Base-by-base conservation (phyloP, 2,329 filamentous ascomycete genomes). In the Ophiostoma triangulosporum region DNA sequence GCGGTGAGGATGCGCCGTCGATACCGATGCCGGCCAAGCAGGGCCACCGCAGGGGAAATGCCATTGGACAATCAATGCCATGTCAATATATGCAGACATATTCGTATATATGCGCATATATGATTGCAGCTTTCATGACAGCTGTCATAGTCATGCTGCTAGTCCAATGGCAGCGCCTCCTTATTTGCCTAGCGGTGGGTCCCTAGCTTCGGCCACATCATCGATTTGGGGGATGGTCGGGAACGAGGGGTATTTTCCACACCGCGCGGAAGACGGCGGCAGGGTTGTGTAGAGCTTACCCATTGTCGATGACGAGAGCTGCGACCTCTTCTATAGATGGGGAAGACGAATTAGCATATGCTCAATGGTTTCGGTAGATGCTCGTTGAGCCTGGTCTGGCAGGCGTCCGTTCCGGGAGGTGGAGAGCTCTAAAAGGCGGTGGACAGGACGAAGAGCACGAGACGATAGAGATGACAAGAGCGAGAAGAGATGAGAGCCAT, bases 281-380 rank as follows among this genome's bases (percentile, higher is more conserved):
- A 33, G 17, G 24, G 46, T 38, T 17, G 17, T 17, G 14, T 24
- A 12, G 36, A 51, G 78, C 90, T 88, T 91, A 98, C 93, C 93
- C 93, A 97, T 98, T 98, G 90, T 98, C 93, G 79, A 98, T 97
- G 77, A 98, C 93, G 88, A 98, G 90, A 76, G 93, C 93, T 75
- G 93, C 93, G 77, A 98, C 93, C 88, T 98, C 93, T 83, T 98
- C 93, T 97, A 71, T 74, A 76, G 6, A 22, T 61, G 59, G 58
- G 60, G 64, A 59, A 69, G 63, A 38, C 24, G 35, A 26, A 45
- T 56, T 50, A 53, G 57, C 56, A 51, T 54, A 35, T 43, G 27
- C 14, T 48, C 29, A 20, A 9, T 29, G 15, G 43, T 8, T 46
- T 20, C 15, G 43, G 24, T 46, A 12, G 12, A 12, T 45, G 40